Evolutionary conservation across 2,329 filamentous ascomycete species (phyloP).

Genomic region (Ophiocordyceps polyrhachis-furcata): DNA sequence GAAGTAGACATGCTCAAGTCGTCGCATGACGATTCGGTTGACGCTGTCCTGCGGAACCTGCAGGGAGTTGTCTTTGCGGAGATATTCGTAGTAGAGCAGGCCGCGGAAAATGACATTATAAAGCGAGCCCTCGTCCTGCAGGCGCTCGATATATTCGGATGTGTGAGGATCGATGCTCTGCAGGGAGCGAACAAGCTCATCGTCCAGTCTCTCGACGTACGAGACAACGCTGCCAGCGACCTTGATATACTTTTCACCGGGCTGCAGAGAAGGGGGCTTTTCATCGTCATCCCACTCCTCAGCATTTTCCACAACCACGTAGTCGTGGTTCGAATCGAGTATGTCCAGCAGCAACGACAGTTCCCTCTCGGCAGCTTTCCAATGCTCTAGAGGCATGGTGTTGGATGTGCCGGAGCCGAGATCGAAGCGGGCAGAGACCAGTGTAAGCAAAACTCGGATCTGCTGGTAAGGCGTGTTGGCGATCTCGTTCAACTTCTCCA

Average conservation of each 20-base stretch:
- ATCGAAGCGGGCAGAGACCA: conserved; percentile 91
- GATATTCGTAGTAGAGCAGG: conserved; percentile 70
- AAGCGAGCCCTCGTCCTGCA: conserved; percentile 75
- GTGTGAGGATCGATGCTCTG: conserved; percentile 97
- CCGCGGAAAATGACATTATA: conserved; percentile 87
- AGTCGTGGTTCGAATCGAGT: conserved; percentile 60
- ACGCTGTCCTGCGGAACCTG: conserved; percentile 68
- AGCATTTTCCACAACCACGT: conserved; percentile 74
- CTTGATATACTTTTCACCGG: conserved; percentile 67
- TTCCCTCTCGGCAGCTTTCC: conserved; percentile 87
- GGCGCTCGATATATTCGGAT: conserved; percentile 90
- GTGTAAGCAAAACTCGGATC: conserved; percentile 75
- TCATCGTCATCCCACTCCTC: conserved; percentile 99
- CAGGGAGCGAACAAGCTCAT: conserved; percentile 91
- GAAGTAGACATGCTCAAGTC: conserved; percentile 96
- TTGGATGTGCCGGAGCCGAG: conserved; percentile 57
- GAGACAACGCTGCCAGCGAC: conserved; percentile 89
- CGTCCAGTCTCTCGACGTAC: conserved; percentile 84
- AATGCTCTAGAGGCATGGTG: conserved; percentile 89
- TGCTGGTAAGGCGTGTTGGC: conserved; percentile 81
- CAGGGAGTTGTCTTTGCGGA: conserved; percentile 51
- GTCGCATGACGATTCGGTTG: conserved; percentile 84
- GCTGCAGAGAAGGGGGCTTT: conserved; percentile 58
- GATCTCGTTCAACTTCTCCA: conserved; percentile 91
- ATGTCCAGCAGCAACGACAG: conserved; percentile 59